Conservation (phyloP, 345 rosid genomes). For the Eucalyptus shirleyi region DNA sequence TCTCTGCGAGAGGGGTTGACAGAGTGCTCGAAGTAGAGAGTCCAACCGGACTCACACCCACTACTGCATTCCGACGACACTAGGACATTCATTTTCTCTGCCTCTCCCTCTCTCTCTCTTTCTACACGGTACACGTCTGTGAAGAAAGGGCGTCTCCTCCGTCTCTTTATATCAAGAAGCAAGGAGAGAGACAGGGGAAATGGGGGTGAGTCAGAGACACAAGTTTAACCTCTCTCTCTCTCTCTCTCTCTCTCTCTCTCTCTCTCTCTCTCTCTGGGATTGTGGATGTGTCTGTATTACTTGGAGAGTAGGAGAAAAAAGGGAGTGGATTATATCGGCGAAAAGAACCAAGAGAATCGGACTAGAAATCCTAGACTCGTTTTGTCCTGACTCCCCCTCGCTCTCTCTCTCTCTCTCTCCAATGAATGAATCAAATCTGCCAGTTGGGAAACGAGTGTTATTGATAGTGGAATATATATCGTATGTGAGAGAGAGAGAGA, state of each 20-base stretch:
- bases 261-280: background rate
- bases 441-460: slow-evolving; percentile 21
- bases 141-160: background rate
- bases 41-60: slow-evolving; percentile 99
- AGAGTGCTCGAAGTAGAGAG: slow-evolving; percentile 80
- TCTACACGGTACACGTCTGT: background rate
- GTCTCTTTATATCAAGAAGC: background rate
- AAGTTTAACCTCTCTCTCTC: background rate
- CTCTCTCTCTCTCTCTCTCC: background rate
- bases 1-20: slow-evolving; percentile 11
- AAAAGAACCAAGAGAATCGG: background rate
- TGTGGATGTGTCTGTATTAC: background rate
- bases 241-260: background rate
- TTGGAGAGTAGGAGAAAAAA: background rate
- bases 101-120: background rate
- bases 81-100: slow-evolving; percentile 21
- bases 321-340: background rate
- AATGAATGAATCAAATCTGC: slow-evolving; percentile 8
- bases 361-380: background rate
- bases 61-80: slow-evolving; percentile 52
- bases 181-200: background rate
- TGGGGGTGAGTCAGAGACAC: background rate
- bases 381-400: background rate
- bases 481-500: background rate
- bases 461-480: background rate